A percentile compares a stretch with the other conserved stretches of the same genome.
These are phyloP conservation scores for Floccularia luteovirens DNA, from an alignment of 768 basidiomycete species.

Conservation along the genomic window DNA sequence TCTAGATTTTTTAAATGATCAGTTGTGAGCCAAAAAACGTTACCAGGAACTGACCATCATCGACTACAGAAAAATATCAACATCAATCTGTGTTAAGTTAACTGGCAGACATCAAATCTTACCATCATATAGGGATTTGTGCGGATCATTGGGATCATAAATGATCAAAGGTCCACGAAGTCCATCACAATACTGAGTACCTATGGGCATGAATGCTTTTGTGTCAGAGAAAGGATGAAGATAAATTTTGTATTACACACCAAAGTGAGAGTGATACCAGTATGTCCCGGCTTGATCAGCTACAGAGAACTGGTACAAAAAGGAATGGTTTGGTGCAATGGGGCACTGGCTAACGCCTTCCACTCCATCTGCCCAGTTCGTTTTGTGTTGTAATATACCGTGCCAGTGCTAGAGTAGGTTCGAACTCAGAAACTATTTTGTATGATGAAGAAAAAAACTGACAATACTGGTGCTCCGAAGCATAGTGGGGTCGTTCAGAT, in stretches of 20 bases:
- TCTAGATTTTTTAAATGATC: conserved; percentile 12
- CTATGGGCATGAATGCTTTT: conserved; percentile 2
- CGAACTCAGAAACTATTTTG: neutral
- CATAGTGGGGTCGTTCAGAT: conserved; percentile 31
- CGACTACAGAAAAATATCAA: conserved; percentile 7
- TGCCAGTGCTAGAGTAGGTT: conserved; percentile 35
- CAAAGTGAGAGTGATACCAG: conserved; percentile 16
- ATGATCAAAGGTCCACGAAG: conserved; percentile 32
- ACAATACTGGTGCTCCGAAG: conserved; percentile 22
- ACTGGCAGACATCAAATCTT: neutral
- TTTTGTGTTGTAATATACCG: conserved; percentile 32
- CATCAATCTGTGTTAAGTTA: neutral
- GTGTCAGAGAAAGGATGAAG: neutral
- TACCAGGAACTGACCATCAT: conserved; percentile 22
- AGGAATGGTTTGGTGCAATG: conserved; percentile 28
- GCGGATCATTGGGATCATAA: conserved; percentile 17
- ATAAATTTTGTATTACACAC: conserved; percentile 8
- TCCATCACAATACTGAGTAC: conserved; percentile 39
- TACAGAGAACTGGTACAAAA: conserved; percentile 30
- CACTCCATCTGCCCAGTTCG: conserved; percentile 37
- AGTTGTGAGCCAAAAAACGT: neutral
- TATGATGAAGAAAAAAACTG: conserved; percentile 3
- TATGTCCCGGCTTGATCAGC: conserved; percentile 16
- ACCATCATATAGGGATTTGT: conserved; percentile 11
- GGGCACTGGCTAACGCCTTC: conserved; percentile 39